Evolutionary conservation across 768 basidiomycete genomes (phyloP).

Genomic region (Heimioporus sp.): DNA sequence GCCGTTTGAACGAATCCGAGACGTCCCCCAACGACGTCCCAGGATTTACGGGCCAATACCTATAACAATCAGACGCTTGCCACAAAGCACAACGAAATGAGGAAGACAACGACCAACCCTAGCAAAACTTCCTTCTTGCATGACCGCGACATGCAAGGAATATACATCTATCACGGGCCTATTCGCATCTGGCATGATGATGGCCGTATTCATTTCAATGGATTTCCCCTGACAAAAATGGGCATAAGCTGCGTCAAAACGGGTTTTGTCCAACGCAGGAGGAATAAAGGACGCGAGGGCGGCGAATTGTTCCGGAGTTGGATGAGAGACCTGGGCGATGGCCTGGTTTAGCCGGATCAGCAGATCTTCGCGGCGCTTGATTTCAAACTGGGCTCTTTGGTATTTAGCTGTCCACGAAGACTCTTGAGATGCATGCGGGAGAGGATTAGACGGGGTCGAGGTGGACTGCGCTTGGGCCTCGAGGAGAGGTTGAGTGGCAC

Average conservation of each 20-base stretch:
- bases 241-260: slow-evolving; percentile 27
- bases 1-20: slow-evolving; percentile 25
- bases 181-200: slow-evolving; percentile 27
- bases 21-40: slow-evolving; percentile 26
- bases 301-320: slow-evolving; percentile 23
- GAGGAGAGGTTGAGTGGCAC: slow-evolving; percentile 11
- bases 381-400: slow-evolving; percentile 28
- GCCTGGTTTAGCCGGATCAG: slow-evolving; percentile 27
- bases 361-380: slow-evolving; percentile 30
- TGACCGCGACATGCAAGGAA: slow-evolving; percentile 29
- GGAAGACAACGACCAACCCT: slow-evolving; percentile 21
- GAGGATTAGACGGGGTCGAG: background rate
- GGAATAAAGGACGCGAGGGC: slow-evolving; percentile 26
- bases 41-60: slow-evolving; percentile 26
- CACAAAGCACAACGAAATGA: background rate
- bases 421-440: slow-evolving; percentile 9
- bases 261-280: slow-evolving; percentile 28
- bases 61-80: slow-evolving; percentile 6
- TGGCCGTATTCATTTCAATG: slow-evolving; percentile 23
- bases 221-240: slow-evolving; percentile 29
- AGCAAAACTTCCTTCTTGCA: slow-evolving; percentile 30
- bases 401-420: slow-evolving; percentile 18
- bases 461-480: slow-evolving; percentile 4
- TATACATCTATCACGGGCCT: slow-evolving; percentile 29
- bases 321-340: slow-evolving; percentile 20